A percentile compares a stretch with the other conserved stretches of the same genome.
Evolutionary conservation across 768 basidiomycete genomes (phyloP).

Genomic region (Tylopilus vinaceipallidus): DNA sequence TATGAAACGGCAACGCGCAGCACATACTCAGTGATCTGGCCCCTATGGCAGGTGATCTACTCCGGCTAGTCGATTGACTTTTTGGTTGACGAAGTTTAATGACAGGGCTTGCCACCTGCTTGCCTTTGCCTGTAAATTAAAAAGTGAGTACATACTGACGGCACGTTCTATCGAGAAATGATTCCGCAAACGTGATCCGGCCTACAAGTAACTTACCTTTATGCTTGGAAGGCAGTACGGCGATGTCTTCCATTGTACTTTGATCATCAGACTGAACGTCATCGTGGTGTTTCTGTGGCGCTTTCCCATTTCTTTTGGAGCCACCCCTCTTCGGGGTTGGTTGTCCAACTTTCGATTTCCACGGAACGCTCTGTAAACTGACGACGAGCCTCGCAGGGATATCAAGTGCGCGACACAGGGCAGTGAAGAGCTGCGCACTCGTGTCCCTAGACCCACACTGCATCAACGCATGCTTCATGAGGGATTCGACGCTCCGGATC

Average conservation of each 20-base stretch:
- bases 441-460: slow-evolving; percentile 78
- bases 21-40: slow-evolving; percentile 20
- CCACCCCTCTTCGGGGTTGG: slow-evolving; percentile 38
- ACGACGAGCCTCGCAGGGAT: slow-evolving; percentile 86
- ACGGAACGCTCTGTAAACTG: slow-evolving; percentile 90
- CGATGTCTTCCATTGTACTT: slow-evolving; percentile 39
- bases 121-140: slow-evolving; percentile 48
- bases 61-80: slow-evolving; percentile 44
- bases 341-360: slow-evolving; percentile 70
- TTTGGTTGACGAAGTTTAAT: slow-evolving; percentile 59
- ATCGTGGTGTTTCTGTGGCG: slow-evolving; percentile 19
- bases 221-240: slow-evolving; percentile 29
- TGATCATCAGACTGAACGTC: slow-evolving; percentile 33
- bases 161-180: background rate
- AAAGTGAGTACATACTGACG: slow-evolving; percentile 6
- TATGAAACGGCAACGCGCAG: slow-evolving; percentile 1
- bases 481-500: slow-evolving; percentile 74
- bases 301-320: slow-evolving; percentile 38
- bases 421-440: slow-evolving; percentile 88
- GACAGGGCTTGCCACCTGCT: slow-evolving; percentile 52
- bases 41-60: slow-evolving; percentile 27
- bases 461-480: slow-evolving; percentile 92
- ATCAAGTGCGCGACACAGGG: slow-evolving; percentile 80
- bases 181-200: slow-evolving; percentile 2
- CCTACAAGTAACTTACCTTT: slow-evolving; percentile 32